Conservation (phyloP, 495 filamentous ascomycete species). For the Tricharina praecox region DNA sequence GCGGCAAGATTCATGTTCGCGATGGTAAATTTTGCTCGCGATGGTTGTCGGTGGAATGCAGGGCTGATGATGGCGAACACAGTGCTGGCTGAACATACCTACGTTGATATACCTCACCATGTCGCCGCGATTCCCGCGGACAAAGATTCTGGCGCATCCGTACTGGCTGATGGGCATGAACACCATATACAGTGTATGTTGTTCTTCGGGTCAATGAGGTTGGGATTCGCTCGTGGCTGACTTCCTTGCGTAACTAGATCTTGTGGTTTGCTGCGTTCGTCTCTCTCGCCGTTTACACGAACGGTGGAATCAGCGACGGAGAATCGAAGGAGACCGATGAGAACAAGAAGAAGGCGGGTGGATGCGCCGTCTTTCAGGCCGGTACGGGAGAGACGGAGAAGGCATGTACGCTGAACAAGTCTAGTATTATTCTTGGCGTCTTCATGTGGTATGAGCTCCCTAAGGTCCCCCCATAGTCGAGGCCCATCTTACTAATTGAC, state of each 20-base stretch:
- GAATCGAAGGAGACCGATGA: slow-evolving; percentile 24
- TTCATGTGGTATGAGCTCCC: slow-evolving; percentile 53
- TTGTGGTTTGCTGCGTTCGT: slow-evolving; percentile 78
- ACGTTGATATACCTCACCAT: slow-evolving; percentile 69
- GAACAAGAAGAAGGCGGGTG: slow-evolving; percentile 13
- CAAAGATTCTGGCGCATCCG: slow-evolving; percentile 59
- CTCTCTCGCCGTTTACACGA: slow-evolving; percentile 53
- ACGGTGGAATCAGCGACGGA: slow-evolving; percentile 24
- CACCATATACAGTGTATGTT: slow-evolving; percentile 38
- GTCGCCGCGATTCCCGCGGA: slow-evolving; percentile 69
- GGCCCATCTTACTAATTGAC: background rate
- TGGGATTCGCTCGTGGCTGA: background rate
- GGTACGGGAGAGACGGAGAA: slow-evolving; percentile 23
- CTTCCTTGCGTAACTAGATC: slow-evolving; percentile 26
- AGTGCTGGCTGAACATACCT: slow-evolving; percentile 78
- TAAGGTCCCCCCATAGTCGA: no score
- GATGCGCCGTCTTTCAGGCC: slow-evolving; percentile 17
- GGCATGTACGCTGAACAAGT: slow-evolving; percentile 56
- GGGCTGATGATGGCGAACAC: slow-evolving; percentile 9
- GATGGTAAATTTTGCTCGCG: slow-evolving; percentile 18
- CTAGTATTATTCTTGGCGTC: slow-evolving; percentile 59
- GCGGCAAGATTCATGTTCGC: slow-evolving; percentile 21
- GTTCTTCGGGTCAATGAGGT: background rate
- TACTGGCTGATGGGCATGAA: slow-evolving; percentile 69
- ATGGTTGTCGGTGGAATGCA: background rate